A percentile compares a stretch with the other conserved stretches of the same genome.
These are phyloP conservation scores for Wickerhamiella musiphila DNA, from an alignment of 805 yeast genomes.

Conservation along the genomic window DNA sequence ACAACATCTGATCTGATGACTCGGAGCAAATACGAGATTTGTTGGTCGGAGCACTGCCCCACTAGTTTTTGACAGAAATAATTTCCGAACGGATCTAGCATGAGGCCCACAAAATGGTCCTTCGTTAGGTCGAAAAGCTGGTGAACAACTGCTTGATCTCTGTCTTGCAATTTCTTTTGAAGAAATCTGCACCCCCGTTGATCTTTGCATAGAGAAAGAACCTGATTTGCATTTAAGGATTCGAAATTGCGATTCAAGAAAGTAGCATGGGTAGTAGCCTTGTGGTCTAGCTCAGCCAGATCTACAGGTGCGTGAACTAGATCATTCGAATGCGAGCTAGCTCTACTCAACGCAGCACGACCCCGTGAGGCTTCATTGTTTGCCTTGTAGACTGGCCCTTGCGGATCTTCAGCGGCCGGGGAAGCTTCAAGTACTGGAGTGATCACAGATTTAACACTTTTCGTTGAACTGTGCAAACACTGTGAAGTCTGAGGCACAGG, in stretches of 20 bases:
- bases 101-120: constrained; percentile 62
- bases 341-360: no score
- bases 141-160: constrained; percentile 17
- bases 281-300: no score
- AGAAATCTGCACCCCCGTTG: constrained; percentile 93
- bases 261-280: no score
- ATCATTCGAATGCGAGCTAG: no score
- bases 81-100: constrained; percentile 95
- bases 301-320: no score
- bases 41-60: constrained; percentile 54
- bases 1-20: constrained; percentile 60
- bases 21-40: constrained; percentile 49
- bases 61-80: constrained; percentile 80
- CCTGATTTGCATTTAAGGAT: constrained; percentile 20
- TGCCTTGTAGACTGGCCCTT: no score
- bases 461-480: no score
- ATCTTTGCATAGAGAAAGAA: constrained; percentile 73
- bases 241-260: constrained; percentile 1
- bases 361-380: no score
- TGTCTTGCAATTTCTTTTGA: constrained; percentile 64
- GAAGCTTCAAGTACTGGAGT: no score
- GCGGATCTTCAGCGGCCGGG: no score
- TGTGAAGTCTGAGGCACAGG: no score
- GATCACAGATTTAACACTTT: no score
- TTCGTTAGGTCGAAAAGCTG: constrained; percentile 69